phyloP scores from a whole-genome alignment of 176 grass and related monocot genomes.

The Hordeum marinum region DNA sequence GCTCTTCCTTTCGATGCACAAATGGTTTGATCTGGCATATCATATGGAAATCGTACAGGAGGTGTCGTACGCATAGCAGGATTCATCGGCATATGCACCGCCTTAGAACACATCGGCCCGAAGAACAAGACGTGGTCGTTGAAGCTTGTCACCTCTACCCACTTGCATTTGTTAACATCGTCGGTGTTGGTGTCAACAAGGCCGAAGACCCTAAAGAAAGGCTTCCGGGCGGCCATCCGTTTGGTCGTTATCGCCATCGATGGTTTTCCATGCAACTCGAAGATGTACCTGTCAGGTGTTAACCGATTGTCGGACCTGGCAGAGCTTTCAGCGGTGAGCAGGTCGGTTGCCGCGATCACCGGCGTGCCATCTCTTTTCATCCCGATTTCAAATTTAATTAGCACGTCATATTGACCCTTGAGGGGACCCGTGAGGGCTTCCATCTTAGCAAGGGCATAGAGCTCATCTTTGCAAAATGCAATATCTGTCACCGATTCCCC shows the following conservation, averaged over 20 bases:
- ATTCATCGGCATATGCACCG: not conserved
- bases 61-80: no score
- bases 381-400: not conserved
- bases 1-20: no score
- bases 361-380: not conserved
- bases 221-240: not conserved
- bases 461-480: not conserved
- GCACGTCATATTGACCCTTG: fast-evolving
- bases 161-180: not conserved
- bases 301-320: not conserved
- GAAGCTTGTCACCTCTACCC: not conserved
- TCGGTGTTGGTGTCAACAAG: not conserved
- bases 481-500: not conserved
- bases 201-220: not conserved
- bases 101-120: not conserved
- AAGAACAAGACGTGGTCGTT: not conserved
- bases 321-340: not conserved
- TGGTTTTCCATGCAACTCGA: not conserved
- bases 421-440: no score
- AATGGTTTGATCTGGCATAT: no score
- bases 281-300: not conserved
- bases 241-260: not conserved
- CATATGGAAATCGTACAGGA: no score
- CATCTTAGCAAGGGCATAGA: not conserved
- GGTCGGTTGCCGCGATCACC: not conserved